These are phyloP conservation scores for Microcyclospora pomicola DNA, from an alignment of 2,329 filamentous ascomycete species.

Conservation along the genomic window DNA sequence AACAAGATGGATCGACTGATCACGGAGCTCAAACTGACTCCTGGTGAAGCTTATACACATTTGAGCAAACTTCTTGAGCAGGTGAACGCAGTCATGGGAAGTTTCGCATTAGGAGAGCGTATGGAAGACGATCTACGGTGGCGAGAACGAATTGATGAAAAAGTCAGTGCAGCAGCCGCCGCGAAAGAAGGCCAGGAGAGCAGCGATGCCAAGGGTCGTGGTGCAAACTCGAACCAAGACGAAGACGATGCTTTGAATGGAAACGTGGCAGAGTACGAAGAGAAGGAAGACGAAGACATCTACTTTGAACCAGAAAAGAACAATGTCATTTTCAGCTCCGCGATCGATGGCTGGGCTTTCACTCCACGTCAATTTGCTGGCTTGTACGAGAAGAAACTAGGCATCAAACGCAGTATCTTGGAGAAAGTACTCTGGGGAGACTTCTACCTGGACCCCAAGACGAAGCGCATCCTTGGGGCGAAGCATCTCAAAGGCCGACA, in stretches of 20 bases:
- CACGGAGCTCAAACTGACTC: conserved; percentile 88
- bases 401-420: conserved; percentile 74
- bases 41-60: conserved; percentile 77
- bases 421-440: conserved; percentile 96
- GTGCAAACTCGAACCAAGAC: conserved; percentile 40
- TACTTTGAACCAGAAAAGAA: conserved; percentile 98
- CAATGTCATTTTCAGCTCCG: conserved; percentile 97
- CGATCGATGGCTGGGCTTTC: conserved; percentile 98
- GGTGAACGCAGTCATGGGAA: conserved; percentile 92
- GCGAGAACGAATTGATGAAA: conserved; percentile 84
- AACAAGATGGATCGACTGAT: conserved; percentile 97
- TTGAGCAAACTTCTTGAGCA: conserved; percentile 82
- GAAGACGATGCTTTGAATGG: conserved; percentile 34
- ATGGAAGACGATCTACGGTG: conserved; percentile 98
- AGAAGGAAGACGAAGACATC: conserved; percentile 87
- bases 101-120: conserved; percentile 92
- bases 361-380: conserved; percentile 87
- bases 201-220: conserved; percentile 23
- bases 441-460: conserved; percentile 93
- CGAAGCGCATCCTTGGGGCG: conserved; percentile 75
- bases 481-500: conserved; percentile 88
- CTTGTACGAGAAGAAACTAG: conserved; percentile 91
- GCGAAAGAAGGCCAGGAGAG: conserved; percentile 14
- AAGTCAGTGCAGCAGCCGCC: conserved; percentile 52
- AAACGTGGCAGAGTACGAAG: conserved; percentile 55